These are phyloP conservation scores for Capsicum baccatum DNA, from an alignment of 257 asterid species.

Conservation along the genomic window DNA sequence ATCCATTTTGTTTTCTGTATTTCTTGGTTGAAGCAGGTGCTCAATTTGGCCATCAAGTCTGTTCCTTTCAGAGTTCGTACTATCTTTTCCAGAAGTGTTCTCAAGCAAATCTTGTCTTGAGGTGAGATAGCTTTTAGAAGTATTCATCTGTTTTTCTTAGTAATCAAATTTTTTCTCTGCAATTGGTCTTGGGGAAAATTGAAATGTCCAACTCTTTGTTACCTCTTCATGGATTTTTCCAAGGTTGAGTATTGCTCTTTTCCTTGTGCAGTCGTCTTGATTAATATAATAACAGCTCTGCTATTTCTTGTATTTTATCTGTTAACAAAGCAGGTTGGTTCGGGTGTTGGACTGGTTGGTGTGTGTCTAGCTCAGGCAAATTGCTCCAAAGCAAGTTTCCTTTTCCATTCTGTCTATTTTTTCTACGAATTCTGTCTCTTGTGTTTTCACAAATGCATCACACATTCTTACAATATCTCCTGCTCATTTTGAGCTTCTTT, in stretches of 20 bases:
- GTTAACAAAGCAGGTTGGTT: conserved; percentile 66
- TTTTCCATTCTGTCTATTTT: neutral
- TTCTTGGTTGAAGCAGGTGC: conserved; percentile 60
- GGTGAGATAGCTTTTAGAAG: conserved; percentile 56
- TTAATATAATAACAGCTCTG: conserved; percentile 6
- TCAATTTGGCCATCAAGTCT: conserved; percentile 96
- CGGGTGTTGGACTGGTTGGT: conserved; percentile 95
- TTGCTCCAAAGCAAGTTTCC: conserved; percentile 69
- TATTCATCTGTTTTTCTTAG: neutral
- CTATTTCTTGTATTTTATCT: conserved; percentile 28
- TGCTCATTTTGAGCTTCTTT: neutral
- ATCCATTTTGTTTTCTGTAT: conserved; percentile 9
- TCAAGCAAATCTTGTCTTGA: conserved; percentile 79
- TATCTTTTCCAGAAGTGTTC: conserved; percentile 83
- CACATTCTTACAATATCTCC: neutral
- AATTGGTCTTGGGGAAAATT: neutral
- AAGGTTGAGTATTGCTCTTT: neutral
- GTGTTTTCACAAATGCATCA: neutral
- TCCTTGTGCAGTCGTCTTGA: neutral
- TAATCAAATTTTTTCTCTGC: neutral
- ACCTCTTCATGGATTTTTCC: neutral
- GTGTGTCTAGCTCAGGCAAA: conserved; percentile 75
- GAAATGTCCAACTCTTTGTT: conserved; percentile 11
- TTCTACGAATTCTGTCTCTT: neutral
- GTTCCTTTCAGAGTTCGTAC: conserved; percentile 90